These are phyloP conservation scores for Paraurostyla sp. DNA, from an alignment of 73 alveolate species.

Conservation along the genomic window DNA sequence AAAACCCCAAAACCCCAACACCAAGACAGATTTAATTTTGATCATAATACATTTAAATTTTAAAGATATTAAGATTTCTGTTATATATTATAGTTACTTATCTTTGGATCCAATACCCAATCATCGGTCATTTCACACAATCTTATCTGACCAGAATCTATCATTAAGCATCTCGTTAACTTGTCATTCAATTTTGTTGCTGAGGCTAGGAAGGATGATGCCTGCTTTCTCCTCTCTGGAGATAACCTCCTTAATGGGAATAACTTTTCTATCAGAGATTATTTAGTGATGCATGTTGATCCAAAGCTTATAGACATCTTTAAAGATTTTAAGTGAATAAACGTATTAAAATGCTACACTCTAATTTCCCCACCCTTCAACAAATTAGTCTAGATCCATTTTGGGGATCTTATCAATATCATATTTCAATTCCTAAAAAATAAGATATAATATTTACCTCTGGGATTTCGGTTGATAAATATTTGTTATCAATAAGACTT, in stretches of 20 bases:
- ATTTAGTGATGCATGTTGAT: background rate
- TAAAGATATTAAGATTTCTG: too few species aligned
- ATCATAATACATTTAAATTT: too few species aligned
- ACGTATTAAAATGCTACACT: background rate
- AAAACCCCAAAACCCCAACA: too few species aligned
- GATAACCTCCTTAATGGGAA: background rate
- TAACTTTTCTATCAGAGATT: background rate
- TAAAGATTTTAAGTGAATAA: background rate
- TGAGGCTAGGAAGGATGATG: background rate
- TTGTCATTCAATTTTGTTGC: background rate
- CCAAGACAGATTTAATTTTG: too few species aligned
- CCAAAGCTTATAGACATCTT: background rate
- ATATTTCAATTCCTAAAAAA: conserved; percentile 12
- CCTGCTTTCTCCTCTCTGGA: background rate
- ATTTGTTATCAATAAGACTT: background rate
- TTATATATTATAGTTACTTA: too few species aligned
- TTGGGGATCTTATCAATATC: conserved; percentile 8
- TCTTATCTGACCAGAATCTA: too few species aligned
- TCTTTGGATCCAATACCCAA: too few species aligned
- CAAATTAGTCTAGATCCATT: background rate
- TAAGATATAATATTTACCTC: background rate
- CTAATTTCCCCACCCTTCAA: background rate
- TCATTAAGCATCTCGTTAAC: too few species aligned
- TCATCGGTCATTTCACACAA: too few species aligned
- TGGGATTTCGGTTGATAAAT: background rate